Evolutionary conservation across 2,329 filamentous ascomycete genomes (phyloP).

Genomic region (Botrytis aclada): DNA sequence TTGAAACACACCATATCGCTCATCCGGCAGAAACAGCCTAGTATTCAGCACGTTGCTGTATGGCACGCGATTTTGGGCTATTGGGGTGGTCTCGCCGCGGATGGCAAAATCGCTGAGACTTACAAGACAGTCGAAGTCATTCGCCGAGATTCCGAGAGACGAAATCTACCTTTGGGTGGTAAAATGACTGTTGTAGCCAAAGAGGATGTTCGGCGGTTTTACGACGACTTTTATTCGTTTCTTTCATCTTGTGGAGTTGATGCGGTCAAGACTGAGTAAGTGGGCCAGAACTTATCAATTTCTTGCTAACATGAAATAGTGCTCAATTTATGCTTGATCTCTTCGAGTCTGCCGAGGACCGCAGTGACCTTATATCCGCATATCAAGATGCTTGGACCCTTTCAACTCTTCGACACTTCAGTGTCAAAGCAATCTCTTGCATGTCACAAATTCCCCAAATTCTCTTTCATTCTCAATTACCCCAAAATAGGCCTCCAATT

Average conservation of each 20-base stretch:
- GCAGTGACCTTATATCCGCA: constrained; percentile 66
- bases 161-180: constrained; percentile 53
- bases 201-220: constrained; percentile 72
- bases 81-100: constrained; percentile 82
- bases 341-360: constrained; percentile 62
- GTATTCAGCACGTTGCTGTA: constrained; percentile 80
- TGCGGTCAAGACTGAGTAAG: constrained; percentile 78
- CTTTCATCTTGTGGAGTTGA: constrained; percentile 72
- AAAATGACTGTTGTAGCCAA: constrained; percentile 71
- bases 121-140: constrained; percentile 72
- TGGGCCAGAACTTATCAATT: background rate
- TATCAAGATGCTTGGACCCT: constrained; percentile 88
- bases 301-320: constrained; percentile 22
- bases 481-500: constrained; percentile 68
- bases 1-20: constrained; percentile 66
- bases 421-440: constrained; percentile 78
- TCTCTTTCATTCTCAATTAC: constrained; percentile 79
- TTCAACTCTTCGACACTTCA: constrained; percentile 73
- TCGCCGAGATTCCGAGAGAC: constrained; percentile 47
- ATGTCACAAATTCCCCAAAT: constrained; percentile 90
- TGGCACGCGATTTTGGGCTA: constrained; percentile 91
- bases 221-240: constrained; percentile 88
- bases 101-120: constrained; percentile 67
- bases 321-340: constrained; percentile 87
- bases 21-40: constrained; percentile 66